Evolutionary conservation across 2,329 filamentous ascomycete genomes (phyloP).

Genomic region (Beauveria sp.): DNA sequence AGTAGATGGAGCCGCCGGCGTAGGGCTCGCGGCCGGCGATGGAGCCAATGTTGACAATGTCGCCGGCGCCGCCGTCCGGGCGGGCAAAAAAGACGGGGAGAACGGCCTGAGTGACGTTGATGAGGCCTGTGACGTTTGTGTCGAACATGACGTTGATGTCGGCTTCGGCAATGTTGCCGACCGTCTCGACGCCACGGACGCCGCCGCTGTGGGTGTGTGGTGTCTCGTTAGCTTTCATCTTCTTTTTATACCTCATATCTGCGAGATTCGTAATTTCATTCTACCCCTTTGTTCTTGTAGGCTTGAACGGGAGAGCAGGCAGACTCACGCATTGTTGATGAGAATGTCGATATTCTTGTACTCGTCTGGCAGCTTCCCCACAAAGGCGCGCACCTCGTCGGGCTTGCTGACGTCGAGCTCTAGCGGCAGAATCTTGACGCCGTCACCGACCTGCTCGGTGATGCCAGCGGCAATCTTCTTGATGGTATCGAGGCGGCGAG

Average conservation of each 20-base stretch:
- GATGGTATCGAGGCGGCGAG: conserved; percentile 73
- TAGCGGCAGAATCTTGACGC: conserved; percentile 74
- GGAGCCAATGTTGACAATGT: conserved; percentile 91
- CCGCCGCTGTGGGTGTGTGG: conserved; percentile 53
- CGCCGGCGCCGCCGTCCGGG: conserved; percentile 69
- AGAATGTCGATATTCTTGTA: conserved; percentile 81
- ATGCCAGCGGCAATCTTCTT: conserved; percentile 72
- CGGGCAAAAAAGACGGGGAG: conserved; percentile 73
- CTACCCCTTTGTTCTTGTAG: too few relatives aligned
- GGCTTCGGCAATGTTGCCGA: conserved; percentile 71
- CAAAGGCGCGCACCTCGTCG: conserved; percentile 65
- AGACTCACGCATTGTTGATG: conserved; percentile 85
- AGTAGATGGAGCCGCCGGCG: conserved; percentile 82
- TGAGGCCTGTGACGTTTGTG: conserved; percentile 90
- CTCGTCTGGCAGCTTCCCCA: conserved; percentile 66
- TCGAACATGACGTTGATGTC: conserved; percentile 84
- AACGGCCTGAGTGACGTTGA: conserved; percentile 93
- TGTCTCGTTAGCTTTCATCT: conserved; percentile 10
- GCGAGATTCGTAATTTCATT: not conserved
- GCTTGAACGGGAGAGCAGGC: not conserved
- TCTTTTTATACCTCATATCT: not conserved
- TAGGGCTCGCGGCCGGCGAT: conserved; percentile 89
- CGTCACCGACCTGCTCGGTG: conserved; percentile 63
- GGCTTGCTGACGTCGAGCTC: conserved; percentile 82
- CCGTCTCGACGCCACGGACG: conserved; percentile 79